Evolutionary conservation across 2,329 filamentous ascomycete genomes (phyloP).

Genomic region (Colletotrichum somersetense): DNA sequence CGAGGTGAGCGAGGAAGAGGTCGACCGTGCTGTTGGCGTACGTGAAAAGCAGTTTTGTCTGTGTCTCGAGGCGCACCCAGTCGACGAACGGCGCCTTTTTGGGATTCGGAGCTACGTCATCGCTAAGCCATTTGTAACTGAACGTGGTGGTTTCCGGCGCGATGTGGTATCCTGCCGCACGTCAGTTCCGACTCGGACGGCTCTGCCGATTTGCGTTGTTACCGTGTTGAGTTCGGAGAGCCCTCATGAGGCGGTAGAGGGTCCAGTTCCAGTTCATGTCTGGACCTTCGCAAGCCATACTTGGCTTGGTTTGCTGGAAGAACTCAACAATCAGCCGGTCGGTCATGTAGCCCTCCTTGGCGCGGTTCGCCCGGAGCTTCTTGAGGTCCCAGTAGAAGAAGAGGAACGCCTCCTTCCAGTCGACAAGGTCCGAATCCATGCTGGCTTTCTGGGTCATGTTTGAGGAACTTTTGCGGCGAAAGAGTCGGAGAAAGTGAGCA

Average conservation of each 20-base stretch:
- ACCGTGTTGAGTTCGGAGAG: slow-evolving; percentile 6
- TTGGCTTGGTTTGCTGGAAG: neutral
- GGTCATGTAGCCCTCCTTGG: neutral
- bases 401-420: slow-evolving; percentile 34
- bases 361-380: neutral
- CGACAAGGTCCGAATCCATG: neutral
- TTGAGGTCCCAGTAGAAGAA: slow-evolving; percentile 33
- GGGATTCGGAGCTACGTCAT: neutral
- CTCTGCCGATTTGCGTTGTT: neutral
- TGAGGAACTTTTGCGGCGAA: neutral
- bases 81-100: slow-evolving; percentile 9
- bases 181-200: neutral
- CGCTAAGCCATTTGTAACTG: slow-evolving; percentile 10
- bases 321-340: slow-evolving; percentile 2
- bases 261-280: slow-evolving; percentile 8
- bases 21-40: slow-evolving; percentile 1
- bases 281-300: neutral
- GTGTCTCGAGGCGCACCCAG: slow-evolving; percentile 12
- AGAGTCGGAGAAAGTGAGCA: neutral
- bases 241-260: slow-evolving; percentile 5
- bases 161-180: neutral
- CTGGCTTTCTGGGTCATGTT: slow-evolving; percentile 7
- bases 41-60: neutral
- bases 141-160: neutral
- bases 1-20: slow-evolving; percentile 13